Percentiles rank a stretch among this genome's conserved stretches.
These are phyloP conservation scores for Pichia sp. DNA, from an alignment of 1,139 yeast genomes.

Conservation along the genomic window DNA sequence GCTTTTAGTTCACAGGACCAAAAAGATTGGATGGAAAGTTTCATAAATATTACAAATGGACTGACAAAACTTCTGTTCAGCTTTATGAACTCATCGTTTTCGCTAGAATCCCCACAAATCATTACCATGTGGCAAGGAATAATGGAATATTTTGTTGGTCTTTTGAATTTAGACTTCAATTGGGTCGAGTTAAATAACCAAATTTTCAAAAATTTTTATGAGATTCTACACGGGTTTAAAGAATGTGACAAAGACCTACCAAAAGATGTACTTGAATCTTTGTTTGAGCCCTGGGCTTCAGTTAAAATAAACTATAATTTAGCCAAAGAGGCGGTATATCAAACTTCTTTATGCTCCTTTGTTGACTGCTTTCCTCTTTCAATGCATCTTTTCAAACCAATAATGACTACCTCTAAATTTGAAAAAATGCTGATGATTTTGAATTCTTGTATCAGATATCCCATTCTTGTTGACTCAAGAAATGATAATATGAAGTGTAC, in stretches of 20 bases:
- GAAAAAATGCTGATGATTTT: slow-evolving; percentile 45
- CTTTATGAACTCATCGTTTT: background rate
- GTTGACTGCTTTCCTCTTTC: slow-evolving; percentile 49
- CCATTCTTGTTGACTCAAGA: slow-evolving; percentile 50
- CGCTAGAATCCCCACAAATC: background rate
- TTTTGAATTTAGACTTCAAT: slow-evolving; percentile 36
- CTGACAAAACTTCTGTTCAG: slow-evolving; percentile 47
- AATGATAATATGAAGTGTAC: slow-evolving; percentile 50
- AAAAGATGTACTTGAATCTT: slow-evolving; percentile 36
- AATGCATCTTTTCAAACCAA: slow-evolving; percentile 35
- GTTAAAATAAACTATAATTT: slow-evolving; percentile 60
- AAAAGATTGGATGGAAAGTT: slow-evolving; percentile 54
- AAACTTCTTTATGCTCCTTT: slow-evolving; percentile 51
- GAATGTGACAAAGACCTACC: slow-evolving; percentile 28
- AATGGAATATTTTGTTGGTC: slow-evolving; percentile 42
- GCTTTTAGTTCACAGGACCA: slow-evolving; percentile 14
- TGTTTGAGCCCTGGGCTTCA: slow-evolving; percentile 62
- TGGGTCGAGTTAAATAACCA: slow-evolving; percentile 47
- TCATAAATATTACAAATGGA: slow-evolving; percentile 56
- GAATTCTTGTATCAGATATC: slow-evolving; percentile 62
- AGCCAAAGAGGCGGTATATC: slow-evolving; percentile 43
- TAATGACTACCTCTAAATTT: slow-evolving; percentile 35
- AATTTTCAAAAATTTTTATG: slow-evolving; percentile 49
- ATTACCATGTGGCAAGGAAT: slow-evolving; percentile 48
- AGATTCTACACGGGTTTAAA: slow-evolving; percentile 39